Conservation (phyloP, 2,329 filamentous ascomycete genomes). For the Pezicula radicicola region DNA sequence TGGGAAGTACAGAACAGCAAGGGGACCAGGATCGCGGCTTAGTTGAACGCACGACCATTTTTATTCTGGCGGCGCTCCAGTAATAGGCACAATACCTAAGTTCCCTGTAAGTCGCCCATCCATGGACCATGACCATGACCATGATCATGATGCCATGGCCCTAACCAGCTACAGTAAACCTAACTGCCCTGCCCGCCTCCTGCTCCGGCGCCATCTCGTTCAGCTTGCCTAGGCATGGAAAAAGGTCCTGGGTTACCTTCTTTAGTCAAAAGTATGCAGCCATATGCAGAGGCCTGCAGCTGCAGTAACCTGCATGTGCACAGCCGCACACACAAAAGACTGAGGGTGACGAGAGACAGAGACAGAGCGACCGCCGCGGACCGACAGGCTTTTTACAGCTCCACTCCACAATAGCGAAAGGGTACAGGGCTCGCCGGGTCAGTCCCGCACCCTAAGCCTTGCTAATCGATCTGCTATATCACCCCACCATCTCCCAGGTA, state of each 20-base stretch:
- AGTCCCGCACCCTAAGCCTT: not conserved
- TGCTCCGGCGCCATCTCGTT: too few species aligned
- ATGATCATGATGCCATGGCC: too few species aligned
- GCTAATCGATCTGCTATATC: conserved; percentile 10
- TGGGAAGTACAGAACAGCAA: conserved; percentile 5
- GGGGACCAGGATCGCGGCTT: conserved; percentile 4
- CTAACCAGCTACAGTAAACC: too few species aligned
- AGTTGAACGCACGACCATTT: conserved; percentile 1
- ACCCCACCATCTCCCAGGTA: conserved; percentile 16
- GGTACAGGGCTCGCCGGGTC: not conserved
- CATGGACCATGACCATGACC: not conserved
- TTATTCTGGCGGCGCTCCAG: not conserved
- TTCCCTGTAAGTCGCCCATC: not conserved
- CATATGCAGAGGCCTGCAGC: not conserved
- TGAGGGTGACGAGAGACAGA: not conserved
- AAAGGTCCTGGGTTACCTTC: not conserved
- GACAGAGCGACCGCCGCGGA: too few species aligned
- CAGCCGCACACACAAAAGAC: conserved; percentile 1
- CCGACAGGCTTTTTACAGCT: not conserved
- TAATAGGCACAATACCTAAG: not conserved
- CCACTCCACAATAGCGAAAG: not conserved
- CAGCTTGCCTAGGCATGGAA: too few species aligned
- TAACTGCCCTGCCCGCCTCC: too few species aligned
- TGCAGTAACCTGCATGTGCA: conserved; percentile 1
- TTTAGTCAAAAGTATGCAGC: not conserved